Evolutionary conservation across 345 rosid species (phyloP), one percentile per base, ranked within the genome.

Genomic region (Corchorus capsularis): DNA sequence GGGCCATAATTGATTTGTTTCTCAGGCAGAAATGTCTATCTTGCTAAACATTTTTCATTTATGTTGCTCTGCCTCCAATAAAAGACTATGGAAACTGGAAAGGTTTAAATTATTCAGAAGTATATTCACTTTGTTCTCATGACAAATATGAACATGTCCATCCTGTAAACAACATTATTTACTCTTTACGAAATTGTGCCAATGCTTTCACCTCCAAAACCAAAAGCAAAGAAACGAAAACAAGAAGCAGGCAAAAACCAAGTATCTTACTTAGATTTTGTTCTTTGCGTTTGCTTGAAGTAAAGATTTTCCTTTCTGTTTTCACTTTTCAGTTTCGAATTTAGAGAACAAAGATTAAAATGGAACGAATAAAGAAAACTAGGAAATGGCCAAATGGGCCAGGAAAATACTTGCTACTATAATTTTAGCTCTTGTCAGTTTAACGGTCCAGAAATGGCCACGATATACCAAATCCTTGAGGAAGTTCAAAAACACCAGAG

Each of bases 371-470:
- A 27, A 27, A 27, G 27, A 54, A 54, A 54, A 54, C 27, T 27
- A 16, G 8, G 8, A 55, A 5, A 17, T 1, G n/a, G 22, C 12
- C 8, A 19, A 5, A 17, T 11, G 56, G 15, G 56, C n/a, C n/a
- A n/a, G 13, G 14, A 52, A 13, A 16, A 9, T 4, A 52, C 8
- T 43, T 4, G 14, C 1, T 2, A 52, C 3, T 7, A 2, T 22
- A 59, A 9, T 2, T 8, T 32, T 15, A 37, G 20, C 34, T 62
- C 1, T 57, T 65, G 39, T 11, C 19, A 71, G 35, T 14, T 71
- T 63, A 34, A 47, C 72, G 87, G 82, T 64, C 14, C 57, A 78
- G 71, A 69, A 75, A 76, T 16, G n/a, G 80, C 85, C 87, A 82
- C 80, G 75, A 34, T 19, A 39, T 27, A 55, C 63, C 61, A 70